Conservation (phyloP, 345 rosid species). For the Bretschneidera sinensis region DNA sequence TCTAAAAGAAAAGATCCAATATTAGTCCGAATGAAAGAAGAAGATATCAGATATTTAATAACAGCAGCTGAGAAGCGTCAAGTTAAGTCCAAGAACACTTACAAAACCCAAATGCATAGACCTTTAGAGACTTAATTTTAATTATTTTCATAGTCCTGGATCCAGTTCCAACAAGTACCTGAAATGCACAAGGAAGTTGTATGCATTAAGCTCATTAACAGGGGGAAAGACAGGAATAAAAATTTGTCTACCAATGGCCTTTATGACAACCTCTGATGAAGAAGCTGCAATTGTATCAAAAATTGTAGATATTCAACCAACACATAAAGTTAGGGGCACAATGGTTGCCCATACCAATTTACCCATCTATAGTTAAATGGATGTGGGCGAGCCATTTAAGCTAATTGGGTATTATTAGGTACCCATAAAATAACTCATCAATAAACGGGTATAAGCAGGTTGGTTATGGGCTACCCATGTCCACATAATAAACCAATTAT, state of each 20-base stretch:
- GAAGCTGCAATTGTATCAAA: not conserved
- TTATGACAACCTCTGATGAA: not conserved
- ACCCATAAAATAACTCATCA: no score
- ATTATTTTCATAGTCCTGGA: constrained; percentile 79
- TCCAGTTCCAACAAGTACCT: constrained; percentile 98
- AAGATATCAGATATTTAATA: not conserved
- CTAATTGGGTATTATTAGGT: no score
- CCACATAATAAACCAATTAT: no score
- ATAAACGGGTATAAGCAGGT: no score
- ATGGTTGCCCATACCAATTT: no score
- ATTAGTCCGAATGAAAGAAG: constrained; percentile 12
- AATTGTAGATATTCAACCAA: no score
- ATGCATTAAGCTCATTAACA: not conserved
- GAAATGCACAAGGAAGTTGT: constrained; percentile 20
- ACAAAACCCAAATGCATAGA: constrained; percentile 95
- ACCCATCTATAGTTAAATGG: no score
- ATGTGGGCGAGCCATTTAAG: no score
- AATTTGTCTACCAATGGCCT: not conserved
- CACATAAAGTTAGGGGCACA: no score
- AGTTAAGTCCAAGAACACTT: constrained; percentile 40
- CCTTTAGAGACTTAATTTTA: constrained; percentile 69
- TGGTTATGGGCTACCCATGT: no score
- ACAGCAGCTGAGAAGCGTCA: not conserved
- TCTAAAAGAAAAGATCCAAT: constrained; percentile 34
- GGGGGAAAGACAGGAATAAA: not conserved